Evolutionary conservation across 2,329 filamentous ascomycete species (phyloP).

Genomic region (Beauveria caledonica): DNA sequence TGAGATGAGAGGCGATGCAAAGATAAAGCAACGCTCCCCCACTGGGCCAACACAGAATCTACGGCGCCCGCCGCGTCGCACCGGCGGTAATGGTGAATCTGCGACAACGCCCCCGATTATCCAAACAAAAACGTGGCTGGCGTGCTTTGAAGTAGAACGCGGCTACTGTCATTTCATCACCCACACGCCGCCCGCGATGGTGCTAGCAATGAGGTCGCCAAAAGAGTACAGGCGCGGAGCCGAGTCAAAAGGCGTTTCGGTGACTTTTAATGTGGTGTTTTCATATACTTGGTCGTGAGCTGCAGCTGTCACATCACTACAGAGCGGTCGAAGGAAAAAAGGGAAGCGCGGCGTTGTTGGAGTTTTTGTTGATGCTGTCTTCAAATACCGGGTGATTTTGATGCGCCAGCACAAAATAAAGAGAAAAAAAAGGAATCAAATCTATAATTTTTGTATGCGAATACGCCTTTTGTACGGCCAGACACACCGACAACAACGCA

Average conservation of each 20-base stretch:
- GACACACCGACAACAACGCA: neutral
- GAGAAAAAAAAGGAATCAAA: neutral
- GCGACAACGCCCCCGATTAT: neutral
- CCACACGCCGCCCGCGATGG: neutral
- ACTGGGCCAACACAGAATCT: neutral
- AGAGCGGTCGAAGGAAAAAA: neutral
- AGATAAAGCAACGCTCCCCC: neutral
- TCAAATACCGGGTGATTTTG: too few species aligned
- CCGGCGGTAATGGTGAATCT: neutral
- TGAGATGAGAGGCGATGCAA: neutral
- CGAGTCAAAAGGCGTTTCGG: neutral
- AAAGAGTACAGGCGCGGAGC: neutral
- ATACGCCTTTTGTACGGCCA: neutral
- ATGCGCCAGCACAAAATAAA: neutral
- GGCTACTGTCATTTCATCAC: neutral
- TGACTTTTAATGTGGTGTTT: neutral
- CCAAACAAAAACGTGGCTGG: neutral
- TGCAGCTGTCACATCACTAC: neutral
- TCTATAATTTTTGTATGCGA: conserved; percentile 1
- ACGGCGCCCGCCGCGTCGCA: neutral
- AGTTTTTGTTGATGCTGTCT: neutral
- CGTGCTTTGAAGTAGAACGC: too few species aligned
- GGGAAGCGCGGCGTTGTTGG: conserved; percentile 2
- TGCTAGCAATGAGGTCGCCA: neutral
- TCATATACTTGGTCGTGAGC: neutral